Base-by-base conservation (phyloP, 2,329 filamentous ascomycete genomes). In the Intubia oerlemansii region DNA sequence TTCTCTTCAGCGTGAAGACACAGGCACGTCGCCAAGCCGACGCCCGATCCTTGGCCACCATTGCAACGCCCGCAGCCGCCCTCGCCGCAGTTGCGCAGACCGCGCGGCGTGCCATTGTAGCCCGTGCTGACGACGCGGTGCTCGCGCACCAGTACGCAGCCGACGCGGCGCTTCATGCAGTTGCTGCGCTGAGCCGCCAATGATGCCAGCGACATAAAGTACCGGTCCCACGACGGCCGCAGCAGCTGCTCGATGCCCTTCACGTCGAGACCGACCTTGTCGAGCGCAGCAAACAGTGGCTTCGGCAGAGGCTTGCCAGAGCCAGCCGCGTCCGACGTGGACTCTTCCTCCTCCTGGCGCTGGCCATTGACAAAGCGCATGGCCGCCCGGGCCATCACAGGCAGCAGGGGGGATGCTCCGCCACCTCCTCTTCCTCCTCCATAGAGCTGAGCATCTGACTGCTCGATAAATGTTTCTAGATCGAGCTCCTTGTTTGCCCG, bases 1-100 rank as follows among this genome's bases (percentile, higher is more conserved):
- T 98, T 98, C 53, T 98, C 88, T 55, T 98, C 88, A 1, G 88
- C 88, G 48, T 98, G 88, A n/a, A 98, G 67, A 48, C 88, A 98
- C 28, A 95, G 62, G 44, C 88, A 98, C 5, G 85, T 92, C 5
- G 73, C 70, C 13, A 98, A 61, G 1, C 66, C 71, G 25, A 72
- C 62, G 15, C 88, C 88, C 24, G 59, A 60, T 17, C 63, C 62
- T 32, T 67, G 62, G 5, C 69, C 76, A 29, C 65, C 63, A 49
- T 98, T 95, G 52, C 88, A 98, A 27, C 88, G 65, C 9, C 59
- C 55, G 59, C 88, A 98, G 28, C 88, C 88, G 39, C 88, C 88
- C 43, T 91, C 79, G 40, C 76, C 78, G 54, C 88, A 98, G 53
- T 98, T 98, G 31, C 57, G 67, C 42, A 93, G 59, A 24, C 84